phyloP scores from a whole-genome alignment of 306 rosid species.

The Rubus idaeus region DNA sequence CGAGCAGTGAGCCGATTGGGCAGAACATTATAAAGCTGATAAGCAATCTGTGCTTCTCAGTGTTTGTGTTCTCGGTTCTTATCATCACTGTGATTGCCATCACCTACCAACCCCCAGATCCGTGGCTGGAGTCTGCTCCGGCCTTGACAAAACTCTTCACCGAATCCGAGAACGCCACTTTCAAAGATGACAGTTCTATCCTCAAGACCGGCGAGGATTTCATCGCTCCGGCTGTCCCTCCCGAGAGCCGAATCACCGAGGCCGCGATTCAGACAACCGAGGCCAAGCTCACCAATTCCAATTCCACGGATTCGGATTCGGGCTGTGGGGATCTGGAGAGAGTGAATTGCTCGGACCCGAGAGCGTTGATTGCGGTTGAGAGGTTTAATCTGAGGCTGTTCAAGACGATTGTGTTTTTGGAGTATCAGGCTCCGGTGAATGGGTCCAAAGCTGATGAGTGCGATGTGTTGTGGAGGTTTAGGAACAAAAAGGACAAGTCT shows the following conservation, averaged over 20 bases:
- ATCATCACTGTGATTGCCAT: slow-evolving; percentile 89
- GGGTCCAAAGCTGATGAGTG: slow-evolving; percentile 78
- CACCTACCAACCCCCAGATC: slow-evolving; percentile 98
- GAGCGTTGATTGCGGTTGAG: slow-evolving; percentile 59
- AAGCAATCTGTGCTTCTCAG: slow-evolving; percentile 83
- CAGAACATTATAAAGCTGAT: slow-evolving; percentile 84
- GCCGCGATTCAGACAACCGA: slow-evolving; percentile 56
- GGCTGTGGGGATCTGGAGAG: slow-evolving; percentile 36
- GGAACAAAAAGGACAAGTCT: slow-evolving; percentile 86
- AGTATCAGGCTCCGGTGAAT: slow-evolving; percentile 66
- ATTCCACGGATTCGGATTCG: background rate
- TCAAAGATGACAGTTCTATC: slow-evolving; percentile 67
- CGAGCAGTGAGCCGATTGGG: slow-evolving; percentile 68
- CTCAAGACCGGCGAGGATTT: slow-evolving; percentile 88
- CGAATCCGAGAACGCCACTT: slow-evolving; percentile 73
- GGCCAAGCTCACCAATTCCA: slow-evolving; percentile 33
- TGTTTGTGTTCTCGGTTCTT: slow-evolving; percentile 80
- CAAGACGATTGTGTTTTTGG: slow-evolving; percentile 74
- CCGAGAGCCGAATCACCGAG: slow-evolving; percentile 49
- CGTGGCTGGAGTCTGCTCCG: slow-evolving; percentile 92
- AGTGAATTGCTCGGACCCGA: slow-evolving; percentile 83
- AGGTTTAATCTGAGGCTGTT: slow-evolving; percentile 68
- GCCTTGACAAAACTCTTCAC: slow-evolving; percentile 88
- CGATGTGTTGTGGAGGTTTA: slow-evolving; percentile 83
- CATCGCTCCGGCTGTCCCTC: slow-evolving; percentile 34